phyloP scores from a whole-genome alignment of 768 basidiomycete genomes.

The Pilatotrama ljubarskyi region DNA sequence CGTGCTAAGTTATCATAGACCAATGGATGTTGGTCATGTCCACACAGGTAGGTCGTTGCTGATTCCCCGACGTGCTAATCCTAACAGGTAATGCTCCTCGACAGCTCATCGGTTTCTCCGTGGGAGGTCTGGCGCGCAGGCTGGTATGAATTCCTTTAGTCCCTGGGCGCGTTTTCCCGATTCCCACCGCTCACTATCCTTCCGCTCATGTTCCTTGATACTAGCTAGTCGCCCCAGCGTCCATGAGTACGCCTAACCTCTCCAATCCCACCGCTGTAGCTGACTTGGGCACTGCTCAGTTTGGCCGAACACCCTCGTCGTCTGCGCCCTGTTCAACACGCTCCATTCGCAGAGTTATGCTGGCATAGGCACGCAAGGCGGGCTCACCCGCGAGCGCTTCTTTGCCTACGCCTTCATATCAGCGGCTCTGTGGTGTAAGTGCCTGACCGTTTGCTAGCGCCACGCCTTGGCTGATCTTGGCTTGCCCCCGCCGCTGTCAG shows the following conservation, averaged over 20 bases:
- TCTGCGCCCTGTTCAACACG: slow-evolving; percentile 73
- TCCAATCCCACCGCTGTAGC: neutral
- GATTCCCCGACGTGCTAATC: neutral
- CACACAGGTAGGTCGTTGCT: slow-evolving; percentile 22
- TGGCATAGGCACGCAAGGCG: slow-evolving; percentile 53
- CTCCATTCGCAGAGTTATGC: slow-evolving; percentile 62
- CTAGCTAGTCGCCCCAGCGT: slow-evolving; percentile 27
- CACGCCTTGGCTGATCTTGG: neutral
- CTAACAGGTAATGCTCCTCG: neutral
- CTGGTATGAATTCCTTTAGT: slow-evolving; percentile 26
- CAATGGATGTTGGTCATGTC: slow-evolving; percentile 34
- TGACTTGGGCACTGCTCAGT: slow-evolving; percentile 38
- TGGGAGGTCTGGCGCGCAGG: slow-evolving; percentile 37
- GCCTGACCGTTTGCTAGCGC: slow-evolving; percentile 4
- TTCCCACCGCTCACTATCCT: neutral
- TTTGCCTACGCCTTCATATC: slow-evolving; percentile 55
- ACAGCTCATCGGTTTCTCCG: slow-evolving; percentile 32
- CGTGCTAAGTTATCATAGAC: slow-evolving; percentile 11
- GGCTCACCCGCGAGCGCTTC: slow-evolving; percentile 58
- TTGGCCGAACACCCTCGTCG: slow-evolving; percentile 73
- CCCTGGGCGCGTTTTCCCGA: slow-evolving; percentile 26
- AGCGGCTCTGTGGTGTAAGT: slow-evolving; percentile 43
- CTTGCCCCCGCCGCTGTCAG: neutral
- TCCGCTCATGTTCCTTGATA: neutral
- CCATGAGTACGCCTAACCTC: slow-evolving; percentile 28